Evolutionary conservation across 345 rosid genomes (phyloP).

Genomic region (Laguncularia racemosa): DNA sequence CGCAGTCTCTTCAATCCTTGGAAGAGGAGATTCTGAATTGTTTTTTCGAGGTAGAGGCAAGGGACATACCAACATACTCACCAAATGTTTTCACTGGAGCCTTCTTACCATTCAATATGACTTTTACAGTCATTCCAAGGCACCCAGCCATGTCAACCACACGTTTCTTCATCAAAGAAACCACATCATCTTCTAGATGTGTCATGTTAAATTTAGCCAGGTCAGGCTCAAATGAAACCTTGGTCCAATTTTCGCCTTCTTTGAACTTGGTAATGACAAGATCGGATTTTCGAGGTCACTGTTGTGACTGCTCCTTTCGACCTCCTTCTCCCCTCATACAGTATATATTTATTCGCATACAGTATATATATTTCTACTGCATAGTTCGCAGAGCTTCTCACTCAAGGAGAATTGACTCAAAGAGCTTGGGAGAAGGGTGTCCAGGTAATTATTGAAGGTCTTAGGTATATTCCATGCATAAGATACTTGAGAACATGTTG

Average conservation of each 20-base stretch:
- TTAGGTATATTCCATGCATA: too few relatives aligned
- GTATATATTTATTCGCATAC: too few relatives aligned
- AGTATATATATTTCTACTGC: too few relatives aligned
- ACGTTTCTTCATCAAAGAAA: slow-evolving; percentile 85
- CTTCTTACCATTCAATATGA: slow-evolving; percentile 67
- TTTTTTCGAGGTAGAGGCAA: slow-evolving; percentile 36
- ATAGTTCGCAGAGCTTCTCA: too few relatives aligned
- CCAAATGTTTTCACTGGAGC: slow-evolving; percentile 68
- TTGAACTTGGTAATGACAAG: slow-evolving; percentile 64
- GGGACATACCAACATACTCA: slow-evolving; percentile 73
- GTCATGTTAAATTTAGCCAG: slow-evolving; percentile 71
- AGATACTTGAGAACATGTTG: too few relatives aligned
- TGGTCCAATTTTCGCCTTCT: slow-evolving; percentile 82
- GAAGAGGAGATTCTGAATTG: slow-evolving; percentile 24
- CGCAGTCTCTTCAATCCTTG: slow-evolving; percentile 61
- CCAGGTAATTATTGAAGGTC: too few relatives aligned
- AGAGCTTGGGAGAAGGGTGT: too few relatives aligned
- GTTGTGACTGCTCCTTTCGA: too few relatives aligned
- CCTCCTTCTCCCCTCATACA: too few relatives aligned
- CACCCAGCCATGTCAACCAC: slow-evolving; percentile 94
- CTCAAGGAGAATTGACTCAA: too few relatives aligned
- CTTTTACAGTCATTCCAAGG: slow-evolving; percentile 85
- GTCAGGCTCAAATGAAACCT: slow-evolving; percentile 84
- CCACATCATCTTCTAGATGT: slow-evolving; percentile 77
- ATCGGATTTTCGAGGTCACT: slow-evolving; percentile 57